phyloP scores from a whole-genome alignment of 331 rosid species.

The Telfairia occidentalis region DNA sequence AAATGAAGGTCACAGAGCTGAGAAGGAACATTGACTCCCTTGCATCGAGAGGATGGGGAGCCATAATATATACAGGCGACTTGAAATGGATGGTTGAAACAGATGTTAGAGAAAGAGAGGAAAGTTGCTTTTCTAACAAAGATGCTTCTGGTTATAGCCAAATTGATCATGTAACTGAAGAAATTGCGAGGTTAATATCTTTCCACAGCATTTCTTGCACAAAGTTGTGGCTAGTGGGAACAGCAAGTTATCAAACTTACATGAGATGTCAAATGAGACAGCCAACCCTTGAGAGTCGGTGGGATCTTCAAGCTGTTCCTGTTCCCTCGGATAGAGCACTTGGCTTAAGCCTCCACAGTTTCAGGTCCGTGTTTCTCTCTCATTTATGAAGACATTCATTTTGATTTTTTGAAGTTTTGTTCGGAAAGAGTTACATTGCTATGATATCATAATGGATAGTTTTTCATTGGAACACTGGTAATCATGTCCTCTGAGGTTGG shows the following conservation, averaged over 20 bases:
- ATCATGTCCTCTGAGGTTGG: not conserved
- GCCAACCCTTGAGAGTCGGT: conserved; percentile 26
- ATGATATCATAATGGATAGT: not conserved
- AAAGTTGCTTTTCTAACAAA: not conserved
- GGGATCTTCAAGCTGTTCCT: conserved; percentile 87
- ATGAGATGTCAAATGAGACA: conserved; percentile 16
- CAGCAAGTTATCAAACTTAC: conserved; percentile 16
- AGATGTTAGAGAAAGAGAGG: conserved; percentile 3
- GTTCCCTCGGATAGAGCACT: conserved; percentile 75
- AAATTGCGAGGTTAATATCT: conserved; percentile 1
- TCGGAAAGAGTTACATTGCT: not conserved
- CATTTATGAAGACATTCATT: not conserved
- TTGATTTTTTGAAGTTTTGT: not conserved
- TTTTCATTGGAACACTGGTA: not conserved
- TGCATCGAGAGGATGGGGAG: conserved; percentile 11
- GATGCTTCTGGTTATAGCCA: not conserved
- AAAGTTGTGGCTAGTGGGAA: conserved; percentile 15
- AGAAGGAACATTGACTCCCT: conserved; percentile 8
- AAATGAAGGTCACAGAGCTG: conserved; percentile 12
- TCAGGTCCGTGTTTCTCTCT: conserved; percentile 33
- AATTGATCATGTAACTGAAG: conserved; percentile 9
- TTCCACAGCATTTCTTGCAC: conserved; percentile 1
- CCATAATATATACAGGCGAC: conserved; percentile 12
- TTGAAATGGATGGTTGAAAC: conserved; percentile 16
- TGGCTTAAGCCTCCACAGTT: conserved; percentile 71